Percentiles rank a stretch among this genome's conserved stretches.
Evolutionary conservation across 164 flowering plant species (phyloP).

Genomic region (Umbilicus rupestris): DNA sequence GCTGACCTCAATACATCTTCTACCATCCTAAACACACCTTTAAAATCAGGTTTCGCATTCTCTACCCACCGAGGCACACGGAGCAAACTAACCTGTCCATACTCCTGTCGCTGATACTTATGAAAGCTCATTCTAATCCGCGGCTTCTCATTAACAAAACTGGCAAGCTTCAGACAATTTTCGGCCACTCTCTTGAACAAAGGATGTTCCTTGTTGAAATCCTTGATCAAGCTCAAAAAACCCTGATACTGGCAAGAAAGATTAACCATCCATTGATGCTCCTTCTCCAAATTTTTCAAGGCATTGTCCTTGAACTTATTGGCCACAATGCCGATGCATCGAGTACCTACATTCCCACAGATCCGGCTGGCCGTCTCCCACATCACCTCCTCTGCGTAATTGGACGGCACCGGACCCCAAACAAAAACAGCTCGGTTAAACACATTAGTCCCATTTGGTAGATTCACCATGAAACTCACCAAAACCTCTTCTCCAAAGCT

Average conservation of each 20-base stretch:
- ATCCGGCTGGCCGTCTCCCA: constrained; percentile 59
- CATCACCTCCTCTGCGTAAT: constrained; percentile 77
- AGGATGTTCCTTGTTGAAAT: constrained; percentile 59
- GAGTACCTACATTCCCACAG: constrained; percentile 44
- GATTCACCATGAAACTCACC: constrained; percentile 72
- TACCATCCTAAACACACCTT: constrained; percentile 34
- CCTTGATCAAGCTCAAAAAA: constrained; percentile 61
- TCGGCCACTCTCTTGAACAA: constrained; percentile 42
- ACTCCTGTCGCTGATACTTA: constrained; percentile 70
- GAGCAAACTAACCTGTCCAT: constrained; percentile 41
- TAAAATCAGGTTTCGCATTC: constrained; percentile 22
- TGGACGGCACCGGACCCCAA: constrained; percentile 46
- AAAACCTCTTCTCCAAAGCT: constrained; percentile 37
- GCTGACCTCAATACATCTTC: constrained; percentile 60
- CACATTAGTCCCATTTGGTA: constrained; percentile 88
- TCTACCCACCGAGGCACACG: constrained; percentile 34
- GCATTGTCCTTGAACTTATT: constrained; percentile 73
- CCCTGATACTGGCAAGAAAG: constrained; percentile 77
- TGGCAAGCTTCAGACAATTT: constrained; percentile 55
- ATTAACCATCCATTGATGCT: constrained; percentile 90
- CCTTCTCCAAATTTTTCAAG: constrained; percentile 64
- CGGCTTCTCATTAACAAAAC: constrained; percentile 48
- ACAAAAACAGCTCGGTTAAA: constrained; percentile 67
- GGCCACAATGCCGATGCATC: constrained; percentile 78
- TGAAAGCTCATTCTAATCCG: constrained; percentile 46